These are phyloP conservation scores for Reutealis trisperma DNA, from an alignment of 345 rosid genomes.

Conservation along the genomic window DNA sequence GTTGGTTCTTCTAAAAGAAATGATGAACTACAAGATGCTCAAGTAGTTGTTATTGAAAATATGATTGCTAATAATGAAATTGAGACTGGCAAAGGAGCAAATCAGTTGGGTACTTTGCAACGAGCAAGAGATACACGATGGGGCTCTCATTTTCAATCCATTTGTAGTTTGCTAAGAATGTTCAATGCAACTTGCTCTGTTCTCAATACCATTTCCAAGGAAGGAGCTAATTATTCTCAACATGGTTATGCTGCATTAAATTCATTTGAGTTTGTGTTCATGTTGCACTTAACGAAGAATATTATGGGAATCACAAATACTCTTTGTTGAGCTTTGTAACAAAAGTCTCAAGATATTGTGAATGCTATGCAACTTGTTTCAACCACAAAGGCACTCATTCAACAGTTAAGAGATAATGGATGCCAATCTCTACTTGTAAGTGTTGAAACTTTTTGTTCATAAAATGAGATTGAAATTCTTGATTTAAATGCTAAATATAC, in stretches of 20 bases:
- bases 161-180: too few species aligned
- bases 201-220: background rate
- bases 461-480: background rate
- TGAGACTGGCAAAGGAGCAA: too few species aligned
- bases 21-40: too few species aligned
- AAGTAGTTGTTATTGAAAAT: too few species aligned
- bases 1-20: too few species aligned
- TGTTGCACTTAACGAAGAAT: background rate
- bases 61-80: too few species aligned
- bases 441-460: background rate
- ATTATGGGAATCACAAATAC: background rate
- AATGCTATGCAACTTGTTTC: background rate
- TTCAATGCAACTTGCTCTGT: too few species aligned
- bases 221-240: too few species aligned
- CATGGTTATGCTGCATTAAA: background rate
- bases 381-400: background rate
- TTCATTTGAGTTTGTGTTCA: constrained; percentile 14
- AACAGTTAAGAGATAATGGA: constrained; percentile 4
- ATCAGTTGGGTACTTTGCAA: too few species aligned
- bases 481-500: background rate
- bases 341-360: constrained; percentile 4
- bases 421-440: background rate
- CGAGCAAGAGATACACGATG: too few species aligned
- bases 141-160: too few species aligned
- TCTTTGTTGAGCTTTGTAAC: constrained; percentile 10